Conservation (phyloP, 225 moss, liverwort and hornwort species). For the Thuidium tamariscinum region DNA sequence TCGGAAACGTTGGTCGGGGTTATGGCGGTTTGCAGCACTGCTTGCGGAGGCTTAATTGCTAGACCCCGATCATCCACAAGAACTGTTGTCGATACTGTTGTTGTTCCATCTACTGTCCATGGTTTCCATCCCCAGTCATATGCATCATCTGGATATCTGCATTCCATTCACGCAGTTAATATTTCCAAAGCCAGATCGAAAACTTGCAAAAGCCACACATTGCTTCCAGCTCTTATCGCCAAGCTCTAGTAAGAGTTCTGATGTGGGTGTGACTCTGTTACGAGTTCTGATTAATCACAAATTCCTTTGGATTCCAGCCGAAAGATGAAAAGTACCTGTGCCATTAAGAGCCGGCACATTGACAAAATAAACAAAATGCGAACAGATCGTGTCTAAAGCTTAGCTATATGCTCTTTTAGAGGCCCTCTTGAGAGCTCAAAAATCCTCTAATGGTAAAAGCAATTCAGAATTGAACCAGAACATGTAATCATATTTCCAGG, state of each 20-base stretch:
- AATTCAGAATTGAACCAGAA: too few relatives aligned
- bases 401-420: too few relatives aligned
- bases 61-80: neutral
- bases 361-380: too few relatives aligned
- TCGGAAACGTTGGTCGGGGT: neutral
- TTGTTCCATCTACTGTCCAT: neutral
- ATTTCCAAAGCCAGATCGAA: neutral
- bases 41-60: neutral
- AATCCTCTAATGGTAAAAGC: too few relatives aligned
- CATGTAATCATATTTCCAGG: neutral
- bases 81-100: neutral
- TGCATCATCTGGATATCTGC: conserved; percentile 43
- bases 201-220: too few relatives aligned
- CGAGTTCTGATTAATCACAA: neutral
- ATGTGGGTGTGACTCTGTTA: neutral
- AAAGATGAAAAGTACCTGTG: too few relatives aligned
- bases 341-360: too few relatives aligned
- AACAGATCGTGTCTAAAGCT: too few relatives aligned
- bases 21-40: conserved; percentile 28
- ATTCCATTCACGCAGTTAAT: neutral
- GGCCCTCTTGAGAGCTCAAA: too few relatives aligned
- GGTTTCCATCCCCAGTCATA: conserved; percentile 24
- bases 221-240: neutral
- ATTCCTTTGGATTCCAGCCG: too few relatives aligned
- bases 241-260: neutral